These are phyloP conservation scores for Nicotiana benthamiana DNA, from an alignment of 257 asterid genomes.

Conservation along the genomic window DNA sequence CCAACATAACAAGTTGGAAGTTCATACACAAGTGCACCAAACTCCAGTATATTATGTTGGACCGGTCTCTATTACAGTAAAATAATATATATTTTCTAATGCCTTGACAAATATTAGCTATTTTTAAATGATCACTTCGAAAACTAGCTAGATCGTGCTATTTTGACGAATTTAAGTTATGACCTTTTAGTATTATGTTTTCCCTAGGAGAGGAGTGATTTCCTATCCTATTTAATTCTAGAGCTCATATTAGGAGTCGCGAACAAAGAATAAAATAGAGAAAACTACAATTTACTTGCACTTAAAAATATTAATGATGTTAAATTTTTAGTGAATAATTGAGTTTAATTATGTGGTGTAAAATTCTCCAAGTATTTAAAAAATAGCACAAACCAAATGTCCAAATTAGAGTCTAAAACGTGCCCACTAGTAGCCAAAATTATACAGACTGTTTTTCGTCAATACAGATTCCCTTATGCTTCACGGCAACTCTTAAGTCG, in stretches of 20 bases:
- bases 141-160: too few relatives aligned
- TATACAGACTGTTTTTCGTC: neutral
- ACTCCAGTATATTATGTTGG: too few relatives aligned
- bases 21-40: too few relatives aligned
- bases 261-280: neutral
- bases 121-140: too few relatives aligned
- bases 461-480: neutral
- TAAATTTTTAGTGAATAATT: neutral
- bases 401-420: neutral
- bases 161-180: neutral
- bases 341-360: neutral
- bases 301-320: neutral
- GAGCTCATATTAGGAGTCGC: too few relatives aligned
- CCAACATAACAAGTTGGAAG: too few relatives aligned
- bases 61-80: too few relatives aligned
- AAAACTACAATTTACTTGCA: neutral
- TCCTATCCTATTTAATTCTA: neutral
- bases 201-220: neutral
- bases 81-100: too few relatives aligned
- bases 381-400: neutral
- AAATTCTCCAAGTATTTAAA: neutral
- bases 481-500: constrained; percentile 5
- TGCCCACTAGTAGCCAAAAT: neutral
- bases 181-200: neutral
- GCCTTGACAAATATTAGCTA: too few relatives aligned